These are phyloP conservation scores for Cavenderia fasciculata DNA, from an alignment of 78 protist genomes.

Conservation along the genomic window DNA sequence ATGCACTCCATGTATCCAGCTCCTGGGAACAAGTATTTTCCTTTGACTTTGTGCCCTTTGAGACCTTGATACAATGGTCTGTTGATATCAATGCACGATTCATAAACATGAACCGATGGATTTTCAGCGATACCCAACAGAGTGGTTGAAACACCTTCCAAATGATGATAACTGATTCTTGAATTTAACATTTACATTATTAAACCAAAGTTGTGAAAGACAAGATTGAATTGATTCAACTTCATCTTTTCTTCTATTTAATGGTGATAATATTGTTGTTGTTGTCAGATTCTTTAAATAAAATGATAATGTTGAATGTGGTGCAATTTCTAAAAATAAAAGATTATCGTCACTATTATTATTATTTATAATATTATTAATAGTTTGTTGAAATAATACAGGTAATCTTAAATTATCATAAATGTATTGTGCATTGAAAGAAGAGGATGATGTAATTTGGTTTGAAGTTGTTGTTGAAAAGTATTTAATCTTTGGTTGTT, in stretches of 20 bases:
- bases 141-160: conserved; percentile 17
- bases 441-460: background rate
- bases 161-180: background rate
- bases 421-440: background rate
- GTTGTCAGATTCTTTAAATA: background rate
- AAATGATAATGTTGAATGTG: background rate
- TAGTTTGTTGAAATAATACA: conserved; percentile 13
- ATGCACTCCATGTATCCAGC: conserved; percentile 52
- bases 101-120: background rate
- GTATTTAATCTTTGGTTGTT: conserved; percentile 5
- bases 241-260: conserved; percentile 29
- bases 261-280: background rate
- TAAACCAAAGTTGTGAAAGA: background rate
- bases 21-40: conserved; percentile 59
- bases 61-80: background rate
- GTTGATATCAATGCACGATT: conserved; percentile 2
- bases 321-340: conserved; percentile 1
- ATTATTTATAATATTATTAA: background rate
- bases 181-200: conserved; percentile 3
- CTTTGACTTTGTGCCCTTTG: conserved; percentile 7
- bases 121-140: conserved; percentile 21
- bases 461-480: conserved; percentile 19
- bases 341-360: background rate
- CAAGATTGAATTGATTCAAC: background rate
- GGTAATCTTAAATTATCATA: background rate